Evolutionary conservation across 1,284 basidiomycete species (phyloP).

Genomic region (Trichosporon asahii): DNA sequence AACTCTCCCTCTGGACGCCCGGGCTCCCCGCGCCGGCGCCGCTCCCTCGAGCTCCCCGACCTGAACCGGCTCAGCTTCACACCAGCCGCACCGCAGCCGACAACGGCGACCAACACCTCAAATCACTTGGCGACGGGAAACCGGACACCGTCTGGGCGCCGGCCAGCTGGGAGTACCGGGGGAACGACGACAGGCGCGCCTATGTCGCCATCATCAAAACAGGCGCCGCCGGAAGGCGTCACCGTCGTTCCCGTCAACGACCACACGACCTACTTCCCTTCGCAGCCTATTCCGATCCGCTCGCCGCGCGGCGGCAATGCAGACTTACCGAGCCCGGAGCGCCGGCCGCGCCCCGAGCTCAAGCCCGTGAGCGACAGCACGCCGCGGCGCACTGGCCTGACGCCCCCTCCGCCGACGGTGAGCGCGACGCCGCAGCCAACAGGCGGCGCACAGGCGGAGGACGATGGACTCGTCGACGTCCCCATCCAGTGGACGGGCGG

Average conservation of each 20-base stretch:
- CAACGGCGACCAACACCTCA: slow-evolving; percentile 42
- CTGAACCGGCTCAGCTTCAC: slow-evolving; percentile 50
- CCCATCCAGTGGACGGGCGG: slow-evolving; percentile 52
- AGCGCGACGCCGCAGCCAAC: slow-evolving; percentile 33
- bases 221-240: slow-evolving; percentile 13
- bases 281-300: slow-evolving; percentile 27
- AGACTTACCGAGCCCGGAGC: slow-evolving; percentile 11
- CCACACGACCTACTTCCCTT: slow-evolving; percentile 22
- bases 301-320: slow-evolving; percentile 17
- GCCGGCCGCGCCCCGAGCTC: slow-evolving; percentile 22
- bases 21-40: slow-evolving; percentile 44
- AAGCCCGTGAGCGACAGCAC: slow-evolving; percentile 19
- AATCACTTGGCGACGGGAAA: slow-evolving; percentile 30
- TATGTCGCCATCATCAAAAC: background rate
- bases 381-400: slow-evolving; percentile 24
- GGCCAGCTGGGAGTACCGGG: background rate
- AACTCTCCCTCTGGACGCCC: slow-evolving; percentile 41
- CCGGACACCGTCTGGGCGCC: slow-evolving; percentile 9
- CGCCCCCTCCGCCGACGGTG: slow-evolving; percentile 34
- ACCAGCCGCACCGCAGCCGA: slow-evolving; percentile 43
- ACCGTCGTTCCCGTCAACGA: slow-evolving; percentile 27
- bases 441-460: slow-evolving; percentile 13
- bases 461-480: slow-evolving; percentile 43
- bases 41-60: slow-evolving; percentile 51
- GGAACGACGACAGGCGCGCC: background rate